phyloP scores from a whole-genome alignment of 176 grass and related monocot species.

The Otatea glauca region DNA sequence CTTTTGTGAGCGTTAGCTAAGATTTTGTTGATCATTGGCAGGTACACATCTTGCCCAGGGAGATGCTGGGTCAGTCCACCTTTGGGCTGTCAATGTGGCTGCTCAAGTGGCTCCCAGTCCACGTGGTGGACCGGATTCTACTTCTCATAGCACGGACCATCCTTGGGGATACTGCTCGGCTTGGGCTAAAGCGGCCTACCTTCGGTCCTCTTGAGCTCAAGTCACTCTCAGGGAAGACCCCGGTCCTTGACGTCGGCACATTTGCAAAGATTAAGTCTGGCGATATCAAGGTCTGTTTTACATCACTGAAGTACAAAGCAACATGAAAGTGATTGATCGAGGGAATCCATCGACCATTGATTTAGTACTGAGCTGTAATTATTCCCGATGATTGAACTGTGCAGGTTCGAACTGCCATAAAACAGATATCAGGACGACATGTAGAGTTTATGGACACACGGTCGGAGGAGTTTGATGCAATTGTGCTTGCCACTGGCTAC shows the following conservation, averaged over 20 bases:
- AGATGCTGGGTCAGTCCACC: constrained; percentile 86
- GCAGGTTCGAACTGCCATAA: constrained; percentile 70
- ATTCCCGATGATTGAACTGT: constrained; percentile 37
- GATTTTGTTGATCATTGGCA: constrained; percentile 67
- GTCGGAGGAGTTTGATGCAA: constrained; percentile 63
- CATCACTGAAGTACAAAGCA: constrained; percentile 35
- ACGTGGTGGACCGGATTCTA: constrained; percentile 71
- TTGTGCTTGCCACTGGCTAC: constrained; percentile 89
- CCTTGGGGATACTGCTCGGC: constrained; percentile 76
- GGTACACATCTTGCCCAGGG: constrained; percentile 96
- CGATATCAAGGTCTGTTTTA: constrained; percentile 72
- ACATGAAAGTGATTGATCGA: constrained; percentile 19
- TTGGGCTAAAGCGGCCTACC: constrained; percentile 74
- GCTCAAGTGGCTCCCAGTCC: constrained; percentile 80
- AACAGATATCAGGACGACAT: constrained; percentile 44
- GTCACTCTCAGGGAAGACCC: constrained; percentile 91
- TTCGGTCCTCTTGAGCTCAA: constrained; percentile 91
- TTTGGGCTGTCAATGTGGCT: constrained; percentile 93
- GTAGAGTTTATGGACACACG: constrained; percentile 67
- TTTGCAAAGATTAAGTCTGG: constrained; percentile 87
- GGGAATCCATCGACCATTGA: neutral
- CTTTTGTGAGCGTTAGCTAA: constrained; percentile 51
- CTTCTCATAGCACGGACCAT: constrained; percentile 62
- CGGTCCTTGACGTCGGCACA: constrained; percentile 91
- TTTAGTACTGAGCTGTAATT: constrained; percentile 29